A percentile compares a stretch with the other conserved stretches of the same genome.
These are phyloP conservation scores for Hypoxylon cercidicola DNA, from an alignment of 495 filamentous ascomycete species.

Conservation along the genomic window DNA sequence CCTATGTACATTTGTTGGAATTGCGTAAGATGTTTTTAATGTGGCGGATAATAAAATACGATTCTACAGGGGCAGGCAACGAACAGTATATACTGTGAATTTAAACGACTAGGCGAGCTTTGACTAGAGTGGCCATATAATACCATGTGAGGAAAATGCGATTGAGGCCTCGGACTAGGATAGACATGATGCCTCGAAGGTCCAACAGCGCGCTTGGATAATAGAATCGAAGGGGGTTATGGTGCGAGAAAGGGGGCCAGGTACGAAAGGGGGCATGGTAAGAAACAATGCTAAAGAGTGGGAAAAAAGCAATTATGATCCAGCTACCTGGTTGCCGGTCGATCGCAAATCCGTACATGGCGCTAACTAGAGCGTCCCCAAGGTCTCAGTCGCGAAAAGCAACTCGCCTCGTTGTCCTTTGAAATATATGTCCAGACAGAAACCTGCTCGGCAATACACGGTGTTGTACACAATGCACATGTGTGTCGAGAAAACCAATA, in stretches of 20 bases:
- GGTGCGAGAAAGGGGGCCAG: constrained; percentile 4
- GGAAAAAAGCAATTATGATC: constrained; percentile 27
- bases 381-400: constrained; percentile 41
- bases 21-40: constrained; percentile 18
- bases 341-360: constrained; percentile 22
- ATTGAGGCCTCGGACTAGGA: too few relatives aligned
- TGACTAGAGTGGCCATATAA: too few relatives aligned
- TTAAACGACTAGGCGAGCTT: neutral
- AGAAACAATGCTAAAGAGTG: neutral
- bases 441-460: constrained; percentile 33
- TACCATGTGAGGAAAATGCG: too few relatives aligned
- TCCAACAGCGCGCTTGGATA: too few relatives aligned
- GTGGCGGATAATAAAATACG: constrained; percentile 24
- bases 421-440: constrained; percentile 25
- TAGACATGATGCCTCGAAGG: too few relatives aligned
- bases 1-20: constrained; percentile 11
- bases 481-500: constrained; percentile 34
- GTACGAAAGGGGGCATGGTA: neutral
- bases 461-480: constrained; percentile 38
- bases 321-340: constrained; percentile 31
- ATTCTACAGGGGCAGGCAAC: constrained; percentile 4
- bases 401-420: constrained; percentile 8
- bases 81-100: constrained; percentile 21
- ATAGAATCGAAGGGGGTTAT: neutral
- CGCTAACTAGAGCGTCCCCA: constrained; percentile 21